A percentile compares a stretch with the other conserved stretches of the same genome.
Conservation (phyloP, 139 green algal genomes). For the Coelastrella sp. region DNA sequence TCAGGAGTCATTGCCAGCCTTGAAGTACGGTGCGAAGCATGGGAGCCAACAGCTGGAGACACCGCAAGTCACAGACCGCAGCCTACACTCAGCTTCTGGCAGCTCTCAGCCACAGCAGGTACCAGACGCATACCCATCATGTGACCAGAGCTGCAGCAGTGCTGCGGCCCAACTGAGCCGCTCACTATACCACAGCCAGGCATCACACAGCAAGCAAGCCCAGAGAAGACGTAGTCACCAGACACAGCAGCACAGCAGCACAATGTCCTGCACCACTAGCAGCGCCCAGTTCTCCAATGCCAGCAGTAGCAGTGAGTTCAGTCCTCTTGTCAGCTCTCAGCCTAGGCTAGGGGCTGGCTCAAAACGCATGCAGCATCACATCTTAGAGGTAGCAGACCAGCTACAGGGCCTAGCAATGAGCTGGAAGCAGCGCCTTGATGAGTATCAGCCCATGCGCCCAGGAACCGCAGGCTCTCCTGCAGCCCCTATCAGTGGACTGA, state of each 20-base stretch:
- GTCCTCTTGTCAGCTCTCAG: slow-evolving; percentile 23
- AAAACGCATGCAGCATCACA: slow-evolving; percentile 4
- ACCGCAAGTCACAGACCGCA: not conserved
- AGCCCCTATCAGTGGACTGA: not conserved
- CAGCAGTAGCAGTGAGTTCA: slow-evolving; percentile 15
- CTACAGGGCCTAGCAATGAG: slow-evolving; percentile 10
- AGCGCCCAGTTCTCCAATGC: not conserved
- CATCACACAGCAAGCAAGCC: not conserved
- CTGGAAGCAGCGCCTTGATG: slow-evolving; percentile 32
- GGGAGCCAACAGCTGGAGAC: not conserved
- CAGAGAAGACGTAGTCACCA: not conserved
- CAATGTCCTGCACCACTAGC: not conserved
- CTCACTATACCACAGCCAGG: not conserved
- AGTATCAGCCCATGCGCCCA: not conserved
- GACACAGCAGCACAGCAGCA: not conserved
- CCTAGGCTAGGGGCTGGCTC: not conserved
- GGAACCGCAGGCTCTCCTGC: not conserved
- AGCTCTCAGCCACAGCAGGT: not conserved
- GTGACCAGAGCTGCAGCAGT: not conserved
- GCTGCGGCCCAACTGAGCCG: not conserved
- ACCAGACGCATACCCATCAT: not conserved
- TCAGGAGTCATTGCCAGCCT: not conserved
- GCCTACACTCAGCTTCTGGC: not conserved
- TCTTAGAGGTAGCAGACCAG: slow-evolving; percentile 30
- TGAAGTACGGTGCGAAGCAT: not conserved